Evolutionary conservation across 2,329 filamentous ascomycete species (phyloP), one percentile per base, ranked within the genome.

Genomic region (Aplosporella prunicola): DNA sequence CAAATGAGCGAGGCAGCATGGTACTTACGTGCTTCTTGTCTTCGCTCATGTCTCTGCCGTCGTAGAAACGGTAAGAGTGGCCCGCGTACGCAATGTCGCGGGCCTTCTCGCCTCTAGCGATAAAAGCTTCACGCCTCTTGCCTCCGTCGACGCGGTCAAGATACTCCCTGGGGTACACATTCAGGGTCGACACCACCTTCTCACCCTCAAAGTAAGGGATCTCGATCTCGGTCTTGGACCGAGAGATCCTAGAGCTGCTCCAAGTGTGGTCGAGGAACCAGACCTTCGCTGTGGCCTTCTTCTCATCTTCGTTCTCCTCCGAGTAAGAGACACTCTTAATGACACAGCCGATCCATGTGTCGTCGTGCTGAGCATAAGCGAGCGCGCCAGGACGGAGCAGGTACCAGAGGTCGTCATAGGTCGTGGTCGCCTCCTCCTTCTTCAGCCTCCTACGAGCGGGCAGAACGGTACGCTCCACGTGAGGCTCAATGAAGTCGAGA

Each of bases 191-290:
- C 9, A 39, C 36, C 13, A 25, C 9, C 30, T 39, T 27, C 23
- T 39, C 36, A 18, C 36, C 36, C 24, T 39, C 36, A 17, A 39
- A 39, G 5, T 22, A 27, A 5, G 30, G 29, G 8, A 39, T 18
- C 18, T 33, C 25, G 8, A 39, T 27, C 16, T 39, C 31, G 4
- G 28, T 24, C 17, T 33, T 13, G 10, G 36, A 29, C 6, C 29
- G 30, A 9, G 28, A 24, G 29, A 39, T 26, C 28, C 36, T 25
- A 5, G 29, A 17, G 7, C 29, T 39, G 20, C 32, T 32, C 36
- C 36, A 39, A 9, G 25, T 30, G 24, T 32, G 31, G 16, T 30
- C 36, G 9, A 32, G 36, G 29, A 39, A 39, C 36, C 36, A 39
- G 5, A 39, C 29, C 16, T 32, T 23, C 9, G 33, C 29, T 2